Conservation (phyloP, 1,284 basidiomycete genomes). For the Leccinum cinnamomeum region DNA sequence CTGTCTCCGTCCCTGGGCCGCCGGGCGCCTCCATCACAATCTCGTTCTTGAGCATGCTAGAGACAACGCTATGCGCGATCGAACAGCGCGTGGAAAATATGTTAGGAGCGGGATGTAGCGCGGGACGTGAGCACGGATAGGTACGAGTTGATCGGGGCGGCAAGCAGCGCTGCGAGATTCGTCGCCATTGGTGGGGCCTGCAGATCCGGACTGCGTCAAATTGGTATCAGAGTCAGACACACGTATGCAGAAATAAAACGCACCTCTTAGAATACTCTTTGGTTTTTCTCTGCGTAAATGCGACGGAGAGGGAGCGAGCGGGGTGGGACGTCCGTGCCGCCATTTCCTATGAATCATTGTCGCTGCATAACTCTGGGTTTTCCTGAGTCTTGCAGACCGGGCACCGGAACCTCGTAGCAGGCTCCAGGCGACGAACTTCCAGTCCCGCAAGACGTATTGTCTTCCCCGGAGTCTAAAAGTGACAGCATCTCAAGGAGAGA, state of each 20-base stretch:
- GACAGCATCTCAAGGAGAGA: no score
- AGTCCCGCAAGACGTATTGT: no score
- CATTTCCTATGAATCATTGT: no score
- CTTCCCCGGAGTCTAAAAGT: no score
- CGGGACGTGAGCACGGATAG: slow-evolving; percentile 75
- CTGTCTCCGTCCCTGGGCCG: no score
- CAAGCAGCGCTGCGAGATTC: slow-evolving; percentile 86
- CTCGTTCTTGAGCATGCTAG: slow-evolving; percentile 92
- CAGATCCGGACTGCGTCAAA: slow-evolving; percentile 68
- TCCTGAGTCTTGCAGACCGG: no score
- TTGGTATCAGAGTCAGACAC: background rate
- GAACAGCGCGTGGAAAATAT: slow-evolving; percentile 59
- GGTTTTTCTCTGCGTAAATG: slow-evolving; percentile 82
- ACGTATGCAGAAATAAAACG: slow-evolving; percentile 1
- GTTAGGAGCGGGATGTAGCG: slow-evolving; percentile 81
- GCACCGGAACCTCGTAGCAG: no score
- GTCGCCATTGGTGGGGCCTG: slow-evolving; percentile 83
- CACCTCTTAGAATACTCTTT: slow-evolving; percentile 81
- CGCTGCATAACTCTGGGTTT: no score
- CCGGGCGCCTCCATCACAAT: slow-evolving; percentile 52
- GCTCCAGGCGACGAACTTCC: no score
- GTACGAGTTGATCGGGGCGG: slow-evolving; percentile 92
- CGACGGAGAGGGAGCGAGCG: no score
- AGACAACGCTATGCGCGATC: slow-evolving; percentile 89
- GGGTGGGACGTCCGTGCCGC: no score